Base-by-base conservation (phyloP, 306 rosid genomes). In the Quercus agrifolia region DNA sequence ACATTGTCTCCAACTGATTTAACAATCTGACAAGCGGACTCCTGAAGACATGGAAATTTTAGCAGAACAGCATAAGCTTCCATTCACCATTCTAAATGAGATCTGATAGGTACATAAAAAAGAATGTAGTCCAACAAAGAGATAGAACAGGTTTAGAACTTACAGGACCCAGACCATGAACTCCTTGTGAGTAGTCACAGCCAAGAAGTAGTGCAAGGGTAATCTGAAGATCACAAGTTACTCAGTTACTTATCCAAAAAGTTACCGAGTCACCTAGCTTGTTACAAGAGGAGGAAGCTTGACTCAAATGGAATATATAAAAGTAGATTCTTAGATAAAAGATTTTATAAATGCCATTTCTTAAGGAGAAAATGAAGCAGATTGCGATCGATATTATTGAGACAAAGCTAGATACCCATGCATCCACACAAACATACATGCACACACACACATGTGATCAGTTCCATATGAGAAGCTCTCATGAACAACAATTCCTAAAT, bases 141-240 rank as follows among this genome's bases (percentile, higher is more conserved):
- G 46, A 64, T 79, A 74, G 33, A 58, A 72, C 71, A 3, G 13
- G 77, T 76, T 83, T 19, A 56, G 64, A 66, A 86, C 96, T 84
- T 80, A 93, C 96, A 57, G 84, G 92, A 69, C 97, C 94, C 75
- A 93, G 44, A 77, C 96, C 96, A 66, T 84, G 81, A 81, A 93
- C 91, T 76, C 97, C 96, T 75, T 69, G 87, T 71, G 78, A 83
- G 82, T 93, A 93, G 74, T 93, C 97, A 78, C 97, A 73, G 73
- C 97, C 97, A 77, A 93, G 91, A 88, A 91, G 86, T 77, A 93
- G 80, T 69, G 92, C 92, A 55, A 93, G 92, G 68, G 92, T 79
- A 84, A 91, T 89, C 97, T 93, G 91, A 78, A 82, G 72, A 85
- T 78, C 77, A 82, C 74, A 77, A 77, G 77, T 74, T 64, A 79